phyloP scores from a whole-genome alignment of 371 early-diverging fungal species.

The Lichtheimia ornata region DNA sequence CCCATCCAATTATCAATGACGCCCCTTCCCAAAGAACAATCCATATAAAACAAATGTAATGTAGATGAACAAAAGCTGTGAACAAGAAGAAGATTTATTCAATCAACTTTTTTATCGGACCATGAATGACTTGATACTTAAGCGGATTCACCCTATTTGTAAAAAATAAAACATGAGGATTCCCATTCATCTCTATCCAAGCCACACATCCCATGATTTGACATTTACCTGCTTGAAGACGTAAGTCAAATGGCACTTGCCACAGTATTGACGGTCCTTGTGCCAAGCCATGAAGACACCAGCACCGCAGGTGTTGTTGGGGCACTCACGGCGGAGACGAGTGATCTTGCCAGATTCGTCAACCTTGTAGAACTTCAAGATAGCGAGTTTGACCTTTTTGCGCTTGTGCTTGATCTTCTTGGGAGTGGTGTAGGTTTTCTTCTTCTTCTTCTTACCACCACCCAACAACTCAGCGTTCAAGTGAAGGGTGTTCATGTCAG shows the following conservation, averaged over 20 bases:
- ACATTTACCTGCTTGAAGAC: conserved; percentile 49
- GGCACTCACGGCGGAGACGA: conserved; percentile 97
- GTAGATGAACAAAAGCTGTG: too few species aligned
- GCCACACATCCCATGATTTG: background rate
- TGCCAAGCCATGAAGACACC: conserved; percentile 99
- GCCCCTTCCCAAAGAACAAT: too few species aligned
- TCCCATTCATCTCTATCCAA: background rate
- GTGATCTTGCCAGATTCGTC: conserved; percentile 96
- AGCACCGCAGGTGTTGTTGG: conserved; percentile 93
- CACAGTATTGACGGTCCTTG: conserved; percentile 96
- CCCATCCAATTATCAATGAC: too few species aligned
- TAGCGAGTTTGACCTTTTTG: conserved; percentile 97
- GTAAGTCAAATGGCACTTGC: conserved; percentile 66
- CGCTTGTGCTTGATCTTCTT: conserved; percentile 99
- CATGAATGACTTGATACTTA: background rate
- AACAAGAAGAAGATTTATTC: too few species aligned
- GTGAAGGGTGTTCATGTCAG: conserved; percentile 91
- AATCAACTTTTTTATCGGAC: too few species aligned
- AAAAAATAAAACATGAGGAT: background rate
- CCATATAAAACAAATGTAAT: too few species aligned
- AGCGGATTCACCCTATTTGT: conserved; percentile 10
- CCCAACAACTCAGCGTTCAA: conserved; percentile 73
- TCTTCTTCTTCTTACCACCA: conserved; percentile 99
- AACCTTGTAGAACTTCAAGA: conserved; percentile 98
- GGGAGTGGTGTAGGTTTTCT: conserved; percentile 99